Evolutionary conservation across 2,329 filamentous ascomycete species (phyloP), one percentile per base, ranked within the genome.

Genomic region (Zymoseptoria crescenta): DNA sequence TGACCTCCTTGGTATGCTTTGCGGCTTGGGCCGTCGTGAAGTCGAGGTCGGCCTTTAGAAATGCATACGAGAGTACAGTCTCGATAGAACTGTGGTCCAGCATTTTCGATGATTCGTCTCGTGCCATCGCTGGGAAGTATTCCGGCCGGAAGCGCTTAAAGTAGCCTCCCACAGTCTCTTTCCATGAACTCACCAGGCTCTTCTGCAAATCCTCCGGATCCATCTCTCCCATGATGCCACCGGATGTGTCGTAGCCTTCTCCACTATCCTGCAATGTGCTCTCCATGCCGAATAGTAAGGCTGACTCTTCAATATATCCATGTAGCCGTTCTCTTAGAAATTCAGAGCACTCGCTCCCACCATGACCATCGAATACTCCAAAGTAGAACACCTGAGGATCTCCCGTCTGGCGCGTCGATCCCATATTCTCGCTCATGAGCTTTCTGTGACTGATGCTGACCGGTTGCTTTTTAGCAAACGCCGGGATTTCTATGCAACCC

Each of bases 351-450:
- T 96, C 89, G 20, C 79, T 83, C 20, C 94, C 94, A 8, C 94
- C 94, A 76, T 99, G 94, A 2, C 94, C 94, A 74, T 99, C 94
- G 70, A 97, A 99, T 1, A 97, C 86, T 1, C 84, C 92, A 80
- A 96, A 99, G 74, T 97, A 99, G 74, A 99, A 99, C 35, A 97
- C 87, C 72, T 97, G 93, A 1, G 93, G 93, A 70, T 97, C 93
- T 2, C 93, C 93, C 63, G 84, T 88, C 1, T 88, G 84, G 64
- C 87, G 88, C 59, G 89, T 88, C 5, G 90, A 89, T 8, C 84
- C 62, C 79, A 68, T 63, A 48, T 67, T 64, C 51, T 64, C 64
- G 56, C 60, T 58, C 65, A 67, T 41, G 59, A 71, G 62, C 54
- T 58, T 63, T 62, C 71, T 59, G 30, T 75, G 65, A 21, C 79